These are phyloP conservation scores for Beauveria rudraprayagi DNA, from an alignment of 2,329 filamentous ascomycete species.

Conservation along the genomic window DNA sequence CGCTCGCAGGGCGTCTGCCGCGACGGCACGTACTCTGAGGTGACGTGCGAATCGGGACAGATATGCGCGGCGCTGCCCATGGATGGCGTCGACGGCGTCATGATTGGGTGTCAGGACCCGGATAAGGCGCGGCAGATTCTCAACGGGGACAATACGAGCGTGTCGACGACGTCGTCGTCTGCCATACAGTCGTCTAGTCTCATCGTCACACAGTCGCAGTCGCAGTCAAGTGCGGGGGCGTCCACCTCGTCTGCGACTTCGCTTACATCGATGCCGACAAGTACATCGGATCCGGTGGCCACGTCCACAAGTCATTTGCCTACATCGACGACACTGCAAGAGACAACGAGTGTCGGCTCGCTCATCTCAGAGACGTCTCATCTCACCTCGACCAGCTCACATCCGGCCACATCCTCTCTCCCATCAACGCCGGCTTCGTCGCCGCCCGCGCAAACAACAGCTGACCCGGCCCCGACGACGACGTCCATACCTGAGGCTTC, in stretches of 20 bases:
- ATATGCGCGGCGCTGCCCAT: conserved; percentile 49
- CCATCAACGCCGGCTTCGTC: not conserved
- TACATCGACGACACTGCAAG: not conserved
- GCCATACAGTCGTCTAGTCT: not conserved
- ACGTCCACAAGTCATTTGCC: not conserved
- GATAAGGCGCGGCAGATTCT: conserved; percentile 35
- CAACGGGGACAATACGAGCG: conserved; percentile 17
- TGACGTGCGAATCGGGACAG: conserved; percentile 25
- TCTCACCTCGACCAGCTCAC: not conserved
- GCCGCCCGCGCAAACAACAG: not conserved
- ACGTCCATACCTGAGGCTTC: not conserved
- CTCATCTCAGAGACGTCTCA: not conserved
- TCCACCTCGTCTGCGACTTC: not conserved
- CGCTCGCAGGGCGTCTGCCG: conserved; percentile 27
- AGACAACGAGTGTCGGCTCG: not conserved
- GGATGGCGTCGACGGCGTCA: conserved; percentile 37
- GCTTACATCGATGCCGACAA: not conserved
- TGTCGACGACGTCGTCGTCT: not conserved
- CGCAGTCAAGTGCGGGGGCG: not conserved
- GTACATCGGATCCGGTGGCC: not conserved
- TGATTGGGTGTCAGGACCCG: conserved; percentile 39
- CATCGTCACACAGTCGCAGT: not conserved
- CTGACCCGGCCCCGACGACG: too few relatives aligned
- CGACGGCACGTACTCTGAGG: conserved; percentile 34
- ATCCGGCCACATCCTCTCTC: not conserved